Base-by-base conservation (phyloP, 2,329 filamentous ascomycete species). In the Emericellopsis atlantica region DNA sequence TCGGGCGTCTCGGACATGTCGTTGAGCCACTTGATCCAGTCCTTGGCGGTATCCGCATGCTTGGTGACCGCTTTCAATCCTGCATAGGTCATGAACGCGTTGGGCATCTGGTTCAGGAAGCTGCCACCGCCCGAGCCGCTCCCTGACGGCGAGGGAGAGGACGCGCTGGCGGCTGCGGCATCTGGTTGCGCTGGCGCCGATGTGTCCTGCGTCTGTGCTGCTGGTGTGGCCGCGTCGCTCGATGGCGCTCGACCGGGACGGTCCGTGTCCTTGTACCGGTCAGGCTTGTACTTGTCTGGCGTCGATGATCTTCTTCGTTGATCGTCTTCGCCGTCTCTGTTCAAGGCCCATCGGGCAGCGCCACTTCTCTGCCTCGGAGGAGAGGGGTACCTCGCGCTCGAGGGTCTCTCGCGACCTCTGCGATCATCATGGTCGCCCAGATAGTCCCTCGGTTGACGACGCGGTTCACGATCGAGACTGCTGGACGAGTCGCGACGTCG, bases 1-100 rank as follows among this genome's bases (percentile, higher is more conserved):
- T 53, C 51, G 0, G 56, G 56, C 0, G 56, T 56, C 14, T 51
- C 56, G 29, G 52, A 50, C 0, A 59, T 42, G 18, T 56, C 49
- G 41, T 50, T 54, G 33, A 59, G 45, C 56, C 56, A 59, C 9
- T 55, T 55, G 2, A 51, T 48, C 56, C 56, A 59, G 24, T 59
- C 54, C 42, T 58, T 58, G 18, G 55, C 56, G 4, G 49, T 53
- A 36, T 57, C 54, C 1, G 53, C 56, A 10, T 58, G 51, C 1
- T 54, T 48, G 1, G 48, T 46, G 1, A 58, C 41, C 0, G 48
- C 46, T 5, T 55, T 47, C 9, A 58, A 42, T 3, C 54, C 49
- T 1, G 50, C 48, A 32, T 56, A 55, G 2, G 56, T 51, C 0
- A 47, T 51, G 0, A 59, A 40, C 0, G 51, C 49, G 15, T 48